These are phyloP conservation scores for Xerophyta viscosa DNA, from an alignment of 106 monocot species.

Conservation along the genomic window DNA sequence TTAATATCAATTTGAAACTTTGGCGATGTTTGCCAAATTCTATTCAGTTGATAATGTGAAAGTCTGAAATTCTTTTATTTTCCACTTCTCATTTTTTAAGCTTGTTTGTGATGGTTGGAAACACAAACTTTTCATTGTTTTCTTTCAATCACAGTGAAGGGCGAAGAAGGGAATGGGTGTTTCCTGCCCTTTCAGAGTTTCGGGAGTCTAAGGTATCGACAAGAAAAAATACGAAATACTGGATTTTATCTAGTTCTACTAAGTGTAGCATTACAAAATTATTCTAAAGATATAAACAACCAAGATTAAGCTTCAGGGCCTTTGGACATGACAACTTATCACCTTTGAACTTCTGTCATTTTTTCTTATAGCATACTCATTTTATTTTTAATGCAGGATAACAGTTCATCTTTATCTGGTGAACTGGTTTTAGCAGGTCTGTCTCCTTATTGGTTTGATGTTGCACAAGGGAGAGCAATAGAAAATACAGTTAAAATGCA, in stretches of 20 bases:
- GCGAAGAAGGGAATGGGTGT: conserved; percentile 69
- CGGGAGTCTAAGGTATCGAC: conserved; percentile 31
- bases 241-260: too few relatives aligned
- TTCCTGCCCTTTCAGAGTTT: conserved; percentile 45
- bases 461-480: conserved; percentile 60
- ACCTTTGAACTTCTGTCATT: too few relatives aligned
- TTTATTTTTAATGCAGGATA: not conserved
- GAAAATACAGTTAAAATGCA: conserved; percentile 65
- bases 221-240: too few relatives aligned
- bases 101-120: too few relatives aligned
- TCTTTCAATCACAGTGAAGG: conserved; percentile 56
- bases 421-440: conserved; percentile 49
- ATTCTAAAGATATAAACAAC: too few relatives aligned
- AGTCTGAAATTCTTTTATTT: not conserved
- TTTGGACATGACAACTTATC: too few relatives aligned
- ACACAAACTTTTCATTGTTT: not conserved
- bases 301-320: too few relatives aligned
- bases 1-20: too few relatives aligned
- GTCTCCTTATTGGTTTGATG: conserved; percentile 92
- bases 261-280: too few relatives aligned
- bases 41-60: too few relatives aligned
- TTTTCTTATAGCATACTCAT: not conserved
- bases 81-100: not conserved
- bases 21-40: too few relatives aligned
- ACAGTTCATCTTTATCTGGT: not conserved